phyloP scores from a whole-genome alignment of 805 yeast genomes.

The Saturnispora gosingensis region DNA sequence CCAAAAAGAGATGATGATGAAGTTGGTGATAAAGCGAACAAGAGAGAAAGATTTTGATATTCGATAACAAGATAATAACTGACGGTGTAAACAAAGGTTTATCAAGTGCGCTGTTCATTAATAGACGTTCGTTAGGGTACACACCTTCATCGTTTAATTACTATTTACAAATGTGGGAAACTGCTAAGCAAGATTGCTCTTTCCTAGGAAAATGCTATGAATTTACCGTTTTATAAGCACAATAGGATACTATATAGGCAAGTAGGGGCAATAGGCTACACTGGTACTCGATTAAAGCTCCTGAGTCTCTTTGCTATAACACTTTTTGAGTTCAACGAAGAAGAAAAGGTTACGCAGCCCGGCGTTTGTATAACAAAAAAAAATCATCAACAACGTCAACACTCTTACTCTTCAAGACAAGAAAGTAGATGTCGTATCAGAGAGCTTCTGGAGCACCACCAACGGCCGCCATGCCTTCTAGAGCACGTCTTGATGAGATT shows the following conservation, averaged over 20 bases:
- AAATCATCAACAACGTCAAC: not conserved
- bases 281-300: not conserved
- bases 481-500: conserved; percentile 48
- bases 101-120: too few species aligned
- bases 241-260: too few species aligned
- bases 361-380: not conserved
- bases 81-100: not conserved
- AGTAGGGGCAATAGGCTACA: not conserved
- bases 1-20: not conserved
- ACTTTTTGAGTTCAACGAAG: not conserved
- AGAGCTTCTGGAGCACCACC: conserved; percentile 18
- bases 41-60: not conserved
- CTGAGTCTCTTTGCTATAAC: not conserved
- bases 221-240: too few species aligned
- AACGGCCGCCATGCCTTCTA: conserved; percentile 20
- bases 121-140: too few species aligned
- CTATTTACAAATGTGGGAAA: too few species aligned
- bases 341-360: conserved; percentile 1
- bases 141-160: not conserved
- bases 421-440: conserved; percentile 21
- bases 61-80: not conserved
- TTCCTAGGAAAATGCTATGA: not conserved
- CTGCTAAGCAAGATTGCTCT: not conserved
- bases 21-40: not conserved
- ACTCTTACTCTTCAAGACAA: not conserved